Conservation (phyloP, 805 yeast genomes). For the Teunomyces cretensis region DNA sequence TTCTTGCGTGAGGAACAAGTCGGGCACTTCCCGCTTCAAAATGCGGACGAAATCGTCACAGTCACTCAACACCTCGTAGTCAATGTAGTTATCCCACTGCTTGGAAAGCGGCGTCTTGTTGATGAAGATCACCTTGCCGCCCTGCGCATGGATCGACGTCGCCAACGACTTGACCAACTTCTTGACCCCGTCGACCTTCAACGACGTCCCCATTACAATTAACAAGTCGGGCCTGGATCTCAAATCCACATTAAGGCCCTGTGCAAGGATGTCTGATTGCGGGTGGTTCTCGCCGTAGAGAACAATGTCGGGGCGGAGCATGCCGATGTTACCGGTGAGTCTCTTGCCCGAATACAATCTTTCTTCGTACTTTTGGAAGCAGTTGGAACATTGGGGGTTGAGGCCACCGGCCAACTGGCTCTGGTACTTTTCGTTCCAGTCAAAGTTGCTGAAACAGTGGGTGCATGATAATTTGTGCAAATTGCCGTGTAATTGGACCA, state of each 20-base stretch:
- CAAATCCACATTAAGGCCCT: constrained; percentile 66
- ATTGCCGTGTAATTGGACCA: constrained; percentile 90
- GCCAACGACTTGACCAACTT: constrained; percentile 70
- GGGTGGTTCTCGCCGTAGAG: constrained; percentile 95
- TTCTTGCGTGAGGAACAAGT: constrained; percentile 59
- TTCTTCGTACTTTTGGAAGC: constrained; percentile 55
- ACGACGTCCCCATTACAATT: constrained; percentile 89
- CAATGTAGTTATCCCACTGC: constrained; percentile 71
- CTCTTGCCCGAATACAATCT: constrained; percentile 73
- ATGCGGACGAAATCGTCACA: constrained; percentile 78
- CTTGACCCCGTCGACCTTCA: constrained; percentile 88
- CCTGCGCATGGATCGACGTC: constrained; percentile 68
- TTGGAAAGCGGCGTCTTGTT: constrained; percentile 66
- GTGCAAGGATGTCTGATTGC: constrained; percentile 72
- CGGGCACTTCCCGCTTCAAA: constrained; percentile 55
- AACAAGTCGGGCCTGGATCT: constrained; percentile 70
- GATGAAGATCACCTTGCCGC: constrained; percentile 75
- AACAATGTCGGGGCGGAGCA: constrained; percentile 84
- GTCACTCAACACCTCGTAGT: constrained; percentile 75
- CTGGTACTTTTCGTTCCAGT: constrained; percentile 60
- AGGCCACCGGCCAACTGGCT: constrained; percentile 55
- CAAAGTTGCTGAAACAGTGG: constrained; percentile 54
- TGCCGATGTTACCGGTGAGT: constrained; percentile 66
- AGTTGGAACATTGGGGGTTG: constrained; percentile 74
- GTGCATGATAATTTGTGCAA: constrained; percentile 76